Percentiles rank a stretch among this genome's conserved stretches.
These are phyloP conservation scores for Rhodotorula paludigena DNA, from an alignment of 768 basidiomycete species.

Conservation along the genomic window DNA sequence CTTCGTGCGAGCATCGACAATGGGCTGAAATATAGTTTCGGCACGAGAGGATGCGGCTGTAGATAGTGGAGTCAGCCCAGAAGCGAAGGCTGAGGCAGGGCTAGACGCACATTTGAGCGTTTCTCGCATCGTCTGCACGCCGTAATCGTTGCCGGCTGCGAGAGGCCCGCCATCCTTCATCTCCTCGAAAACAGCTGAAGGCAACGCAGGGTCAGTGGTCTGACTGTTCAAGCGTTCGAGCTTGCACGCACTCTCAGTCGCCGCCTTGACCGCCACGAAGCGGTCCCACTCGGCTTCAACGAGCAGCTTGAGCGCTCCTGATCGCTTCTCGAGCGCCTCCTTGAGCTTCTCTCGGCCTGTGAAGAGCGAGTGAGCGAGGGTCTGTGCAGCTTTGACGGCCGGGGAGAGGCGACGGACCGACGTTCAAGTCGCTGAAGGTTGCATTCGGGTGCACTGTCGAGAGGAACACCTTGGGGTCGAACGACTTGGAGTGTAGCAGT, in stretches of 20 bases:
- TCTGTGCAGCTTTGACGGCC: fast-evolving
- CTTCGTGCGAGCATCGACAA: slow-evolving; percentile 90
- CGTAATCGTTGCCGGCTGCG: slow-evolving; percentile 69
- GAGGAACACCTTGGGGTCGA: slow-evolving; percentile 90
- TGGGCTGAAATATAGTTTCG: slow-evolving; percentile 90
- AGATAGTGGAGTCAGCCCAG: not conserved
- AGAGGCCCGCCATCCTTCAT: slow-evolving; percentile 81
- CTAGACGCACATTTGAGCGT: slow-evolving; percentile 73
- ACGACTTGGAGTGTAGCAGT: slow-evolving; percentile 83
- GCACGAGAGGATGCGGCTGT: slow-evolving; percentile 86
- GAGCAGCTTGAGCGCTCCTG: slow-evolving; percentile 86
- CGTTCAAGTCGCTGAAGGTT: slow-evolving; percentile 80
- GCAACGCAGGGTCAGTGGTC: not conserved
- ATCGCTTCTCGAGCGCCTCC: slow-evolving; percentile 77
- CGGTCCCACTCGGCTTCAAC: slow-evolving; percentile 98
- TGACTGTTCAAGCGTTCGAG: not conserved
- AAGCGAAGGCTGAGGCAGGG: no score
- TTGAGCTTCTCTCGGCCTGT: slow-evolving; percentile 25
- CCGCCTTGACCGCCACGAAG: slow-evolving; percentile 94
- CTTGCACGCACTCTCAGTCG: slow-evolving; percentile 69
- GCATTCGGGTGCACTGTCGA: slow-evolving; percentile 89
- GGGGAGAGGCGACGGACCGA: slow-evolving; percentile 55
- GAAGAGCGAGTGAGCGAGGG: not conserved
- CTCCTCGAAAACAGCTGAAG: slow-evolving; percentile 73
- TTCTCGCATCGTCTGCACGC: slow-evolving; percentile 72